Conservation (phyloP, 1,284 basidiomycete species). For the Boletus holoroseus region DNA sequence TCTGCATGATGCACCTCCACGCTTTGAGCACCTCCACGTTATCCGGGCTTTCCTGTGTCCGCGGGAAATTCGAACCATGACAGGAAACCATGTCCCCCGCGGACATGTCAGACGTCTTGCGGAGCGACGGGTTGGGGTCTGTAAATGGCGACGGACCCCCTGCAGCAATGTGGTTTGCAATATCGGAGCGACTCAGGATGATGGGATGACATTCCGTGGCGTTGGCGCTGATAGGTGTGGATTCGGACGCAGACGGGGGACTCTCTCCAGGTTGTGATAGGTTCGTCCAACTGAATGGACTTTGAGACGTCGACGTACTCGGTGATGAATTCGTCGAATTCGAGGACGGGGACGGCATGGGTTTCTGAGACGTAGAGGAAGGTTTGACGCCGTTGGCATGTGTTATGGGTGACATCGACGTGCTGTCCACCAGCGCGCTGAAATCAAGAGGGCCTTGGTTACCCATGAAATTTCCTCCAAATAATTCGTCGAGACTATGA, state of each 20-base stretch:
- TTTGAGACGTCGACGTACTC: slow-evolving; percentile 36
- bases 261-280: slow-evolving; percentile 26
- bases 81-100: slow-evolving; percentile 52
- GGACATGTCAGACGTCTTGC: slow-evolving; percentile 24
- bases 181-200: slow-evolving; percentile 45
- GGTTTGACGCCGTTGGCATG: slow-evolving; percentile 35
- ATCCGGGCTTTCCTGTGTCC: slow-evolving; percentile 59
- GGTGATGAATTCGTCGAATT: slow-evolving; percentile 28
- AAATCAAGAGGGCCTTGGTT: slow-evolving; percentile 42
- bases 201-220: slow-evolving; percentile 41
- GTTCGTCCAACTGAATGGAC: slow-evolving; percentile 36
- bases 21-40: slow-evolving; percentile 72
- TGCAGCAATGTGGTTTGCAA: slow-evolving; percentile 44
- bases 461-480: slow-evolving; percentile 49
- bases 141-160: slow-evolving; percentile 45
- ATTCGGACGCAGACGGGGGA: slow-evolving; percentile 29
- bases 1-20: slow-evolving; percentile 66
- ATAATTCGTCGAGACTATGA: slow-evolving; percentile 55
- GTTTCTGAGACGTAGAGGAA: slow-evolving; percentile 15
- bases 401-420: slow-evolving; percentile 44
- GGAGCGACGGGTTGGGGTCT: slow-evolving; percentile 36
- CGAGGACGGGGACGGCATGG: slow-evolving; percentile 23
- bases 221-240: slow-evolving; percentile 7
- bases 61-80: slow-evolving; percentile 58
- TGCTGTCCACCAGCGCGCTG: slow-evolving; percentile 39